Base-by-base conservation (phyloP, 2,329 filamentous ascomycete species). In the Rhynchosporium secalis region DNA sequence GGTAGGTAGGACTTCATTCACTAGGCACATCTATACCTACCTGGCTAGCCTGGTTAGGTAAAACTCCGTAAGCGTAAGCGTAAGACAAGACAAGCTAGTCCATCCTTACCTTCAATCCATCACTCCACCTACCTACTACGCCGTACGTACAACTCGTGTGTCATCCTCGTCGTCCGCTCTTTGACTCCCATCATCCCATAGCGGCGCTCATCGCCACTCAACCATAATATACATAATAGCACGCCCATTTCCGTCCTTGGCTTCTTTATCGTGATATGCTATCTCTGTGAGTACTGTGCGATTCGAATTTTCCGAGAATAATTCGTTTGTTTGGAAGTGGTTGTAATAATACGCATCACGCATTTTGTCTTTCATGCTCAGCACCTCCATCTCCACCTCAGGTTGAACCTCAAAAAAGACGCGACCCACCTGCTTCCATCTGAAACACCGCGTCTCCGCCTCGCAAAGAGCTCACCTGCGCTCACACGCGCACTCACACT, bases 401-500 rank as follows among this genome's bases (percentile, higher is more conserved):
- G 10, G 51, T 54, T 54, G 33, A 54, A 41, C 57, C 54, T 46
- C 54, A 36, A 45, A 56, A 56, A 46, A 40, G 20, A 56, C 29
- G 26, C 28, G 52, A 61, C 31, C 49, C 20, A 60, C 58, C 38
- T 38, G 33, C 54, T 38, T 52, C 43, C 57, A 41, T 33, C 49
- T 55, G 63, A 65, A 65, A 65, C 63, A 56, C 60, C 56, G 57
- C 64, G 58, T 64, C 60, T 56, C 20, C 59, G 56, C 49, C 43
- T 63, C 58, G 31, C 55, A 47, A 43, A 8, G 8, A 15, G 26
- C 46, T 60, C 48, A 56, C 47, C 46, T 51, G 26, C 5, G 26
- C 46, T 59, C 47, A 55, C 20, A 20, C 20, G 20, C 20, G 20
- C 20, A 47, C 52, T 51, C 48, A 36, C 48, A 20, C 33, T 48